These are phyloP conservation scores for Colletotrichum musae DNA, from an alignment of 2,329 filamentous ascomycete genomes.

Conservation along the genomic window DNA sequence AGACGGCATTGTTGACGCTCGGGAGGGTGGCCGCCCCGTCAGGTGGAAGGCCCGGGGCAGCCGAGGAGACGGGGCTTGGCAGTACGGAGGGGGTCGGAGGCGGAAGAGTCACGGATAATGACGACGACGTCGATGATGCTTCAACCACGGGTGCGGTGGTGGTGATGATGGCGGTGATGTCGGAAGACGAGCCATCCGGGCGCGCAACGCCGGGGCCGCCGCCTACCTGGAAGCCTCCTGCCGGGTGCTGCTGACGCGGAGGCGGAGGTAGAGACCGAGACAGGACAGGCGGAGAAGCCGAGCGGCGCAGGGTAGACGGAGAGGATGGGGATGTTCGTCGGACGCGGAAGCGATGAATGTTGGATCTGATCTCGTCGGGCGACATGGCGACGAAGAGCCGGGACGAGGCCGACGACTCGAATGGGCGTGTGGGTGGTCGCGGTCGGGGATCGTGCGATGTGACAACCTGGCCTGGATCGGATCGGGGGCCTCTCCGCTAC, in stretches of 20 bases:
- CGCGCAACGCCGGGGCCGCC: too few species aligned
- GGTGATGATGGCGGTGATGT: neutral
- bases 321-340: constrained; percentile 42
- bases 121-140: neutral
- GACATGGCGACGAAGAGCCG: constrained; percentile 39
- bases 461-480: neutral
- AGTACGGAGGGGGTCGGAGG: constrained; percentile 18
- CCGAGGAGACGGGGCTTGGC: constrained; percentile 7
- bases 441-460: neutral
- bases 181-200: too few species aligned
- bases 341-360: constrained; percentile 48
- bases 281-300: constrained; percentile 41
- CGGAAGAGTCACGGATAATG: constrained; percentile 3
- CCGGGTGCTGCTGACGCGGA: neutral
- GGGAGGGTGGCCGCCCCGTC: neutral
- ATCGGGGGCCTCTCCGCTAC: constrained; percentile 23
- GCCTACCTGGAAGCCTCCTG: too few species aligned
- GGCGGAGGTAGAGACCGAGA: constrained; percentile 15
- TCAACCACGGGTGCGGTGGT: neutral
- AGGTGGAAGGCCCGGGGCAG: neutral
- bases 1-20: constrained; percentile 44
- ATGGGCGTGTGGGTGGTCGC: neutral
- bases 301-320: constrained; percentile 42
- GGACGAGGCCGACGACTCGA: constrained; percentile 30
- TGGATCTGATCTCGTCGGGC: constrained; percentile 43